Percentiles rank a stretch among this genome's conserved stretches.
These are phyloP conservation scores for Drechslerella stenobrocha DNA, from an alignment of 2,329 filamentous ascomycete species.

Conservation along the genomic window DNA sequence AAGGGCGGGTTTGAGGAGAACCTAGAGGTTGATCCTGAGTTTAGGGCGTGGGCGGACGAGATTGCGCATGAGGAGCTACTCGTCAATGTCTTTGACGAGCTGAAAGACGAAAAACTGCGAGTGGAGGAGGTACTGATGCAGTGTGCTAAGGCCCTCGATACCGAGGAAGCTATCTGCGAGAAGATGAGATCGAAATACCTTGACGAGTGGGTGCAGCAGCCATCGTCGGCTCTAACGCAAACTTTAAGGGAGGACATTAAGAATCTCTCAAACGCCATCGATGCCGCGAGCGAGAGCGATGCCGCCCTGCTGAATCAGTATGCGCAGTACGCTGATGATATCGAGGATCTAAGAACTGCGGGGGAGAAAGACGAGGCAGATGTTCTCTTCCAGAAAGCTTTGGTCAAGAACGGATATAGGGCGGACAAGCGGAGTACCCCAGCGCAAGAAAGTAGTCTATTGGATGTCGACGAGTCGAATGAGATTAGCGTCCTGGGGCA, in stretches of 20 bases:
- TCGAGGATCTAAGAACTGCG: constrained; percentile 91
- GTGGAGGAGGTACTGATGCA: constrained; percentile 74
- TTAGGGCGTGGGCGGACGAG: constrained; percentile 90
- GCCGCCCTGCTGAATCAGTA: constrained; percentile 79
- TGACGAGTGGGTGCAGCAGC: constrained; percentile 93
- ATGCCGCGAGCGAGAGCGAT: constrained; percentile 86
- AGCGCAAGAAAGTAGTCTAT: constrained; percentile 66
- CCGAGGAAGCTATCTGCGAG: constrained; percentile 97
- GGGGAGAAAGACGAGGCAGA: constrained; percentile 63
- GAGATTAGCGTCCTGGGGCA: constrained; percentile 79
- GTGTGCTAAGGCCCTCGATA: constrained; percentile 84
- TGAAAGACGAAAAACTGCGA: constrained; percentile 75
- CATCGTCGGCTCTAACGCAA: constrained; percentile 83
- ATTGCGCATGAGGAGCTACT: constrained; percentile 77
- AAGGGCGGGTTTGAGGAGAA: constrained; percentile 93
- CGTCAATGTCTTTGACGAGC: constrained; percentile 72
- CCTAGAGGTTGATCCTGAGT: constrained; percentile 78
- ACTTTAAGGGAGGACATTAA: constrained; percentile 84
- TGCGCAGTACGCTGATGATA: constrained; percentile 81
- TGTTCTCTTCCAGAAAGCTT: constrained; percentile 78
- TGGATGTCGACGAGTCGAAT: constrained; percentile 40
- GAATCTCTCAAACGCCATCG: constrained; percentile 83
- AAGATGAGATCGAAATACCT: constrained; percentile 99
- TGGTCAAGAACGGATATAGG: constrained; percentile 72
- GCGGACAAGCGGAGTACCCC: constrained; percentile 62